Base-by-base conservation (phyloP, 352 stramenopile genomes). In the Phytophthora cryptogea region DNA sequence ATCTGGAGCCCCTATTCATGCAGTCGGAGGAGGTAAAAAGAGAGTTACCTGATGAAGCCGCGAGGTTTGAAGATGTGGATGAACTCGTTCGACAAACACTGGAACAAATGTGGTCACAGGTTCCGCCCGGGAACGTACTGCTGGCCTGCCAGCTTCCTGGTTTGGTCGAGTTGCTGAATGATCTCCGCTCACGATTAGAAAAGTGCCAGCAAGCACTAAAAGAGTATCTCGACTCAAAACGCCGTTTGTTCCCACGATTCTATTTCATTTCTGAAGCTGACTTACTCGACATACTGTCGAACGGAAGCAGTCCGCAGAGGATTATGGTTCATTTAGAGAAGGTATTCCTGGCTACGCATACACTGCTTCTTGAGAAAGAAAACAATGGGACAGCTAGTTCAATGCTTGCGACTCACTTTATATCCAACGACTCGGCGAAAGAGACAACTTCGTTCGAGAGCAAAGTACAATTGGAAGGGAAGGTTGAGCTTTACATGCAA, bases 211-310 rank as follows among this genome's bases (percentile, higher is more conserved):
- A 97, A 70, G 92, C 86, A 1, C 72, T 98, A 14, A 95, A 92
- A 48, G 92, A 98, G 59, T 98, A 97, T 62, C 68, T 98, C n/a
- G 95, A 98, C 49, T 88, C 89, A 1, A 96, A 97, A 52, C 79
- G 94, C 1, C 75, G 90, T 0, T 70, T 96, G 32, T 98, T 98
- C 41, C 95, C 95, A 5, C 81, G 95, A 0, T 98, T 98, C 51
- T 98, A 98, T 68, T 98, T 98, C 54, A 90, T 97, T n/a, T 97
- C 90, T 0, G 94, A 97, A 63, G 83, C 91, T 0, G 94, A 98
- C 63, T 61, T 98, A 28, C 74, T 98, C 11, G 94, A 98, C 59
- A 86, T 98, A 32, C 76, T 98, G 5, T 98, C 91, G 13, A 98
- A 97, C 47, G 94, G 95, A 4, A 94, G 73, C 41, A 76, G 78